These are phyloP conservation scores for Heritiera fomes DNA, from an alignment of 345 rosid species.

Conservation along the genomic window DNA sequence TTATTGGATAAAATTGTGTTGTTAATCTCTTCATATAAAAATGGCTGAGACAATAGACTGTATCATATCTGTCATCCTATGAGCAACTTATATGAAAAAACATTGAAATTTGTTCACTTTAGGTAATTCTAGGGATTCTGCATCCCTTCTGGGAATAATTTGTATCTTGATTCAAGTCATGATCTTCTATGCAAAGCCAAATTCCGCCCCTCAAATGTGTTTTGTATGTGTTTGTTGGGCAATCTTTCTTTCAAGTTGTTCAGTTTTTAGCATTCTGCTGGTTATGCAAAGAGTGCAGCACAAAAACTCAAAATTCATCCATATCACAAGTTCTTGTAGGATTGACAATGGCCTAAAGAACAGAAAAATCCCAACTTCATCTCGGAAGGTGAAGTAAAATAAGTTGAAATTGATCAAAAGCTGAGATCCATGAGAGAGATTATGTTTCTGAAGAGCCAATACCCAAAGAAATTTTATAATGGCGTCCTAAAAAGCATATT, in stretches of 20 bases:
- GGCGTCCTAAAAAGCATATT: not conserved
- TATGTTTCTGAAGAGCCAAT: not conserved
- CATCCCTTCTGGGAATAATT: not conserved
- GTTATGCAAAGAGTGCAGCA: not conserved
- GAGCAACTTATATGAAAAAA: not conserved
- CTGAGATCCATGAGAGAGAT: no score
- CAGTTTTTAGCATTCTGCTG: not conserved
- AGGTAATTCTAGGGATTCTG: not conserved
- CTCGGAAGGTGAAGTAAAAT: no score
- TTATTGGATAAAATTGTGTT: slow-evolving; percentile 46
- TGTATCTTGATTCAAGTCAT: not conserved
- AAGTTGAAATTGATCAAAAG: no score
- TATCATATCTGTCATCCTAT: not conserved
- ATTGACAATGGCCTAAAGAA: no score
- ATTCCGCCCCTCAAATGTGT: not conserved
- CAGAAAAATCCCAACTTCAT: no score
- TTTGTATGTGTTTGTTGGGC: not conserved
- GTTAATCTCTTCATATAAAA: slow-evolving; percentile 41
- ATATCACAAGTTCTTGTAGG: no score
- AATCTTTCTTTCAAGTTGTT: not conserved
- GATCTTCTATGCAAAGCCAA: not conserved
- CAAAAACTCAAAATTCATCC: no score
- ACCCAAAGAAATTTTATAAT: not conserved
- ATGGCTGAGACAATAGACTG: not conserved
- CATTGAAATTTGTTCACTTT: not conserved